Conservation (phyloP, 1,284 basidiomycete genomes). For the Lentinula novae-zelandiae region DNA sequence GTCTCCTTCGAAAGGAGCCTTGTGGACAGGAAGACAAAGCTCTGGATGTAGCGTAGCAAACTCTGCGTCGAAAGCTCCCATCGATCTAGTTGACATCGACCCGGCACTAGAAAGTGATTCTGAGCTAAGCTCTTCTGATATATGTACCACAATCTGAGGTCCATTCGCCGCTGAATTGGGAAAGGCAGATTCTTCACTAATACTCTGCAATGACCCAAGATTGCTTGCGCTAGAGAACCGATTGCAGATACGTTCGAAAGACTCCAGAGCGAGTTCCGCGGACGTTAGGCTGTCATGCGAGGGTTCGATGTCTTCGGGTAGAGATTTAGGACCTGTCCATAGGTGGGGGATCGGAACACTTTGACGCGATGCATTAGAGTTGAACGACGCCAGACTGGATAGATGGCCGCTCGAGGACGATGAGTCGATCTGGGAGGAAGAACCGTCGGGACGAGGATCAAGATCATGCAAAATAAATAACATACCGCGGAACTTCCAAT, state of each 20-base stretch:
- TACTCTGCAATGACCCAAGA: constrained; percentile 11
- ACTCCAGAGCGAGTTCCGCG: constrained; percentile 13
- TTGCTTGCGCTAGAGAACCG: constrained; percentile 13
- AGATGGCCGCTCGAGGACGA: not conserved
- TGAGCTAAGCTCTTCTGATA: not conserved
- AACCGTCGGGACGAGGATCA: not conserved
- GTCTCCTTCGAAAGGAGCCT: not conserved
- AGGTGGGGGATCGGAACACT: not conserved
- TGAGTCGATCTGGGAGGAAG: not conserved
- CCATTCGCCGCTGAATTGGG: not conserved
- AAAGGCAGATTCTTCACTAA: constrained; percentile 6
- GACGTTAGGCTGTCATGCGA: constrained; percentile 5
- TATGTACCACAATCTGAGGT: not conserved
- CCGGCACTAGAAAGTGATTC: not conserved
- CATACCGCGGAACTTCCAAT: not conserved
- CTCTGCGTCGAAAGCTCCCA: not conserved
- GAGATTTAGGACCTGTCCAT: not conserved
- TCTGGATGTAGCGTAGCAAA: not conserved
- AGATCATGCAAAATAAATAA: not conserved
- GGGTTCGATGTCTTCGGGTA: not conserved
- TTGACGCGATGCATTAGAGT: not conserved
- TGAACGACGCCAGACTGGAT: constrained; percentile 1
- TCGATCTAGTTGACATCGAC: not conserved
- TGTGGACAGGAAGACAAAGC: not conserved
- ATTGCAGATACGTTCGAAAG: constrained; percentile 15